Conservation (phyloP, 2,329 filamentous ascomycete species). For the Diplodia corticola region DNA sequence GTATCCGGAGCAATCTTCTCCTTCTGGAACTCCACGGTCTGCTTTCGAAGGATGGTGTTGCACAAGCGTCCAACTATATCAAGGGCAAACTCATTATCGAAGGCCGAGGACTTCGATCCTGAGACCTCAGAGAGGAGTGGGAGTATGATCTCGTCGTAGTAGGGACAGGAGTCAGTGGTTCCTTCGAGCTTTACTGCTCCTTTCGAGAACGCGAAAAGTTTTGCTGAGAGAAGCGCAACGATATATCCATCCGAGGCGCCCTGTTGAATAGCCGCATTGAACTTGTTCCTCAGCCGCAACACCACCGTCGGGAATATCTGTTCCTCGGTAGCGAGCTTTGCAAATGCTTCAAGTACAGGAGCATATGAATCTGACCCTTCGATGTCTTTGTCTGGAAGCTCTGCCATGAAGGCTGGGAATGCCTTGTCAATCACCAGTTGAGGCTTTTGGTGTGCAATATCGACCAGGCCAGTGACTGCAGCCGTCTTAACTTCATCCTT, state of each 20-base stretch:
- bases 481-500: constrained; percentile 59
- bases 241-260: constrained; percentile 56
- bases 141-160: constrained; percentile 50
- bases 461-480: constrained; percentile 59
- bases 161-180: constrained; percentile 39
- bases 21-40: constrained; percentile 53
- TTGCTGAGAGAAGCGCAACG: constrained; percentile 60
- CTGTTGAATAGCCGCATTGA: constrained; percentile 57
- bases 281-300: constrained; percentile 62
- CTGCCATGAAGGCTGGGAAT: constrained; percentile 65
- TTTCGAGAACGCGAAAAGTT: constrained; percentile 62
- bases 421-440: constrained; percentile 64
- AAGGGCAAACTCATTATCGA: constrained; percentile 53
- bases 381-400: constrained; percentile 59
- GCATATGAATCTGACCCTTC: constrained; percentile 50
- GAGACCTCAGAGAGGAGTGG: constrained; percentile 44
- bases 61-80: constrained; percentile 62
- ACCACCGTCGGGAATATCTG: constrained; percentile 65
- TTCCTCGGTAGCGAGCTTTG: constrained; percentile 62
- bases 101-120: constrained; percentile 36
- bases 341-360: constrained; percentile 63
- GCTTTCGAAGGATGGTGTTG: constrained; percentile 59
- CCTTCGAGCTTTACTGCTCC: constrained; percentile 54
- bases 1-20: constrained; percentile 54
- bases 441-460: constrained; percentile 63